Percentiles rank a stretch among this genome's conserved stretches.
Conservation (phyloP, 176 grass and related monocot species). For the Carex pumila region DNA sequence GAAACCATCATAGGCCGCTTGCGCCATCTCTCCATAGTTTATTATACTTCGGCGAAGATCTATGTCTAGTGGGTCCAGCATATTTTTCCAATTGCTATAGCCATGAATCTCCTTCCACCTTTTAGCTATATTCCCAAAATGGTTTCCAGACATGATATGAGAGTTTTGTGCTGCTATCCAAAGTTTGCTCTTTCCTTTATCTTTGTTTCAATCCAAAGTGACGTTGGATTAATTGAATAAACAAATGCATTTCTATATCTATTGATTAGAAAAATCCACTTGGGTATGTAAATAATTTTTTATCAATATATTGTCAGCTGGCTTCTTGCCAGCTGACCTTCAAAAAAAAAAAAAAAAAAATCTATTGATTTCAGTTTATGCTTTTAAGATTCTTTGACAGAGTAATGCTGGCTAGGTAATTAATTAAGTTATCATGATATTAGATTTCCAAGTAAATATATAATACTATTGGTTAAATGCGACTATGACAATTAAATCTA, state of each 20-base stretch:
- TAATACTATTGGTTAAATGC: no score
- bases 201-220: neutral
- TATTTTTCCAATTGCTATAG: slow-evolving; percentile 33
- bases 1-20: slow-evolving; percentile 64
- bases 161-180: neutral
- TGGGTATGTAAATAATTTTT: no score
- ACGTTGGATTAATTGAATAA: neutral
- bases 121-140: slow-evolving; percentile 23
- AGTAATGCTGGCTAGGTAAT: neutral
- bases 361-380: neutral
- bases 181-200: neutral
- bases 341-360: no score
- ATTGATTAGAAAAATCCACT: no score
- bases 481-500: no score
- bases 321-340: no score
- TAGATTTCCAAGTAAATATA: no score
- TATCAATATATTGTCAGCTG: no score
- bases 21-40: slow-evolving; percentile 60
- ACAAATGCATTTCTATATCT: neutral
- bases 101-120: slow-evolving; percentile 53
- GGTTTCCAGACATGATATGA: neutral
- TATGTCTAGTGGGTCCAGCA: slow-evolving; percentile 45
- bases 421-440: neutral
- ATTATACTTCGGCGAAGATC: slow-evolving; percentile 51
- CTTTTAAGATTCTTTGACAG: neutral